A percentile compares a stretch with the other conserved stretches of the same genome.
phyloP scores from a whole-genome alignment of 2,329 filamentous ascomycete species.

The Atkinsonella hypoxylon region DNA sequence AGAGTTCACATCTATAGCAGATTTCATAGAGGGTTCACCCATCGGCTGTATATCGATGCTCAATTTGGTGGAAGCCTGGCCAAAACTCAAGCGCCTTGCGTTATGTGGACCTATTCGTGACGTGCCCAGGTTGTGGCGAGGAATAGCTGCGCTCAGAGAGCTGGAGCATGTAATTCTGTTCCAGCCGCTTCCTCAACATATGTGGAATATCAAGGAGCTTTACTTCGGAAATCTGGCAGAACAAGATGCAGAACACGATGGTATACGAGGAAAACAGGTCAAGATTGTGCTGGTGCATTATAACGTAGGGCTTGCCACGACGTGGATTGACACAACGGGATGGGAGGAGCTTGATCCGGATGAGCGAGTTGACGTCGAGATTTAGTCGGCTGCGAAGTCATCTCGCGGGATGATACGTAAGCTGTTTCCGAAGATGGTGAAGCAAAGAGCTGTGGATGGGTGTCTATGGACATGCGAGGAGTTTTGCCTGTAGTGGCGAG shows the following conservation, averaged over 20 bases:
- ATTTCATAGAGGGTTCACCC: slow-evolving; percentile 26
- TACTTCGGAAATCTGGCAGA: no score
- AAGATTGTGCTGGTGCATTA: slow-evolving; percentile 19
- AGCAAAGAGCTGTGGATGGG: slow-evolving; percentile 27
- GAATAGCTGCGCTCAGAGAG: slow-evolving; percentile 22
- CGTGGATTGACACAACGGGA: slow-evolving; percentile 14
- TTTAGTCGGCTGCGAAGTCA: slow-evolving; percentile 26
- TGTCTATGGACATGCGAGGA: slow-evolving; percentile 24
- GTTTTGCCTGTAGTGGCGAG: slow-evolving; percentile 9
- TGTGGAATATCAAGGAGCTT: no score
- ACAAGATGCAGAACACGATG: slow-evolving; percentile 8
- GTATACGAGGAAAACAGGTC: slow-evolving; percentile 15
- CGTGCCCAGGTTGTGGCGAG: slow-evolving; percentile 26
- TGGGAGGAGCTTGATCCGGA: slow-evolving; percentile 25
- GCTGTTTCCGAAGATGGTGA: slow-evolving; percentile 30
- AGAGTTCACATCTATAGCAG: slow-evolving; percentile 31
- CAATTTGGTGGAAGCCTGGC: slow-evolving; percentile 30
- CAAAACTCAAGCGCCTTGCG: slow-evolving; percentile 27
- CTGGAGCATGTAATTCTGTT: slow-evolving; percentile 32
- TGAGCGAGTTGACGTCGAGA: slow-evolving; percentile 25
- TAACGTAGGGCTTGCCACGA: slow-evolving; percentile 15
- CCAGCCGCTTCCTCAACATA: slow-evolving; percentile 14
- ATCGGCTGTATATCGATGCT: slow-evolving; percentile 19
- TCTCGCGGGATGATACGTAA: slow-evolving; percentile 27
- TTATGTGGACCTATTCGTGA: slow-evolving; percentile 29